Conservation (phyloP, 2,329 filamentous ascomycete species). For the Penicillium sp. region DNA sequence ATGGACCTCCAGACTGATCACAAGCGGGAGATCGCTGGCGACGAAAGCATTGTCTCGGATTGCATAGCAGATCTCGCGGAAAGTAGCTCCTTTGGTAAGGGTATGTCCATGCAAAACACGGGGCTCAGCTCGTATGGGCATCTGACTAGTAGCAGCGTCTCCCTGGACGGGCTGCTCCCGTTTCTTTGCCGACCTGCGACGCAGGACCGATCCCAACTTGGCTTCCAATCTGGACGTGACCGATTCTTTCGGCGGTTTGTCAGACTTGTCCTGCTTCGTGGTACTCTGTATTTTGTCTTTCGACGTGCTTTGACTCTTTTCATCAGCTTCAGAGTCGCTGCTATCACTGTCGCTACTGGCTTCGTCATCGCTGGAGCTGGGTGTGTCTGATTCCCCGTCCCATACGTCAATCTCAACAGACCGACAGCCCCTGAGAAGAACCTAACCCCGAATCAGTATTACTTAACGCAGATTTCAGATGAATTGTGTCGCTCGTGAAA, state of each 20-base stretch:
- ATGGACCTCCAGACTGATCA: slow-evolving; percentile 91
- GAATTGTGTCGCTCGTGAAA: background rate
- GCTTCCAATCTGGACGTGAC: slow-evolving; percentile 27
- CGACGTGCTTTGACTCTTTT: slow-evolving; percentile 20
- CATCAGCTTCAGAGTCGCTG: slow-evolving; percentile 28
- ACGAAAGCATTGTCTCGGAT: slow-evolving; percentile 79
- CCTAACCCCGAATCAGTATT: slow-evolving; percentile 45
- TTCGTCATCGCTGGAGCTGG: slow-evolving; percentile 29
- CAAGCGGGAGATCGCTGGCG: slow-evolving; percentile 74
- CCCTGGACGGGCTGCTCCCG: background rate
- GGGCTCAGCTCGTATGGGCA: slow-evolving; percentile 60
- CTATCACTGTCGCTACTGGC: slow-evolving; percentile 37
- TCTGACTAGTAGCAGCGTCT: slow-evolving; percentile 3
- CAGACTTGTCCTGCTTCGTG: slow-evolving; percentile 13
- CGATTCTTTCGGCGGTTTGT: slow-evolving; percentile 11
- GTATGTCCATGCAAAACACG: slow-evolving; percentile 86
- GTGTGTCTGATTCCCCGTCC: slow-evolving; percentile 65
- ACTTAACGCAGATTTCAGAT: background rate
- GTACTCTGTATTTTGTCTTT: slow-evolving; percentile 16
- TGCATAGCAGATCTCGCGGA: slow-evolving; percentile 80
- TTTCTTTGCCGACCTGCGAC: slow-evolving; percentile 19
- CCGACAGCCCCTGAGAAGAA: slow-evolving; percentile 74
- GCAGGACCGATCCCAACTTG: slow-evolving; percentile 22
- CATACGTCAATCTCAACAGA: slow-evolving; percentile 96
- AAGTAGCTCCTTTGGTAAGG: slow-evolving; percentile 79